Evolutionary conservation across 2,329 filamentous ascomycete genomes (phyloP), one percentile per base, ranked within the genome.

Genomic region (Trichoderma aggressivum): DNA sequence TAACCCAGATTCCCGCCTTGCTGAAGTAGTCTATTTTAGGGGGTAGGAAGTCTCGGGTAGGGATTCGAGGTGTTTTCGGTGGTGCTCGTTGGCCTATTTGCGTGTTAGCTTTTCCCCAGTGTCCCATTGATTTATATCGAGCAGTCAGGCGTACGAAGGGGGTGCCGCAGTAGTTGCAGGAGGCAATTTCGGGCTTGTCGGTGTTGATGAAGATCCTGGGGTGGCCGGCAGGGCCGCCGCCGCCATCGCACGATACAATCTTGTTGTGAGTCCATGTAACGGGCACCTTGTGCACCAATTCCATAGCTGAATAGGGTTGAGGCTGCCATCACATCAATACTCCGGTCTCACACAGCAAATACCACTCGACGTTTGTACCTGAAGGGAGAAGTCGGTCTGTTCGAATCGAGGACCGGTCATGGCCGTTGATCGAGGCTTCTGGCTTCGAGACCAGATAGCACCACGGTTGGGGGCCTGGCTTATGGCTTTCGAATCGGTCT

Each of bases 371-470:
- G 61, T 12, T 6, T 64, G 76, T 86, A 98, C 95, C 92, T 99
- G 96, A 75, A 91, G 84, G 77, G 91, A 89, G 84, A 98, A 95
- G 78, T 97, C 93, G 39, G 94, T 98, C 89, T 98, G 95, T 86
- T 99, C 96, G 79, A 99, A 99, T 76, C 95, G 87, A 75, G 96
- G 96, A 55, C 96, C 96, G 55, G 90, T 90, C 95, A 99, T 99
- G 67, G 94, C 96, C 81, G 90, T 83, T 68, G 89, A 87, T 77
- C 95, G 88, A 50, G 94, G 90, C 82, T 89, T 89, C 87, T 99
- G 96, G 84, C 90, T 97, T 79, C 89, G 85, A 73, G 93, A 94
- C 96, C 96, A 99, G 72, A 93, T 87, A 7, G 83, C 88, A 72
- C 86, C 83, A 74, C 94, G 89, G 86, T 99, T 99, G 26, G 96